phyloP scores from a whole-genome alignment of 371 early-diverging fungal genomes.

The Mucor indicus region DNA sequence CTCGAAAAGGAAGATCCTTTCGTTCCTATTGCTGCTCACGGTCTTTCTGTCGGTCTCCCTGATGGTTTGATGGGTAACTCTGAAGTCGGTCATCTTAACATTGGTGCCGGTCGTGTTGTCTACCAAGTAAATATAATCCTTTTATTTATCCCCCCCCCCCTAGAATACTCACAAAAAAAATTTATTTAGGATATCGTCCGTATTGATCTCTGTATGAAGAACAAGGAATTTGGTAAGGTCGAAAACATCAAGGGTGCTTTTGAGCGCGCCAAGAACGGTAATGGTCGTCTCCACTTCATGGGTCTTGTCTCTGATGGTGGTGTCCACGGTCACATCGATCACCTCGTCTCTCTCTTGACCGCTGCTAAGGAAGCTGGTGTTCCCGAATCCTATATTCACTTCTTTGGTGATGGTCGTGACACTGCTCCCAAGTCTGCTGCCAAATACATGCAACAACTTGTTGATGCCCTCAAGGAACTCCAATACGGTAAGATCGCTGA shows the following conservation, averaged over 20 bases:
- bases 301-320: slow-evolving; percentile 99
- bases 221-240: slow-evolving; percentile 73
- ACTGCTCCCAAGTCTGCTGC: slow-evolving; percentile 89
- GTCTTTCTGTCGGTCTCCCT: slow-evolving; percentile 96
- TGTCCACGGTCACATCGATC: slow-evolving; percentile 98
- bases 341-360: slow-evolving; percentile 82
- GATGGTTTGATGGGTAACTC: slow-evolving; percentile 99
- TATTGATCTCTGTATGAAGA: slow-evolving; percentile 87
- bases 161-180: too few species aligned
- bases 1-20: slow-evolving; percentile 74
- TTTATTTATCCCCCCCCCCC: too few species aligned
- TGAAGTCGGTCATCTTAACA: slow-evolving; percentile 99
- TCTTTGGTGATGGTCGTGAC: slow-evolving; percentile 99
- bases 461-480: slow-evolving; percentile 60
- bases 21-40: slow-evolving; percentile 90
- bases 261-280: slow-evolving; percentile 79
- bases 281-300: slow-evolving; percentile 92
- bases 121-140: slow-evolving; percentile 87
- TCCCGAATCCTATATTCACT: slow-evolving; percentile 93
- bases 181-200: slow-evolving; percentile 89
- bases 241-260: slow-evolving; percentile 82
- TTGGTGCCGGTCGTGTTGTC: slow-evolving; percentile 99
- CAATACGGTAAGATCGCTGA: slow-evolving; percentile 90
- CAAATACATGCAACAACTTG: slow-evolving; percentile 72
- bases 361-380: slow-evolving; percentile 84